phyloP scores from a whole-genome alignment of 169 alveolate species.

The Plasmodium relictum region DNA sequence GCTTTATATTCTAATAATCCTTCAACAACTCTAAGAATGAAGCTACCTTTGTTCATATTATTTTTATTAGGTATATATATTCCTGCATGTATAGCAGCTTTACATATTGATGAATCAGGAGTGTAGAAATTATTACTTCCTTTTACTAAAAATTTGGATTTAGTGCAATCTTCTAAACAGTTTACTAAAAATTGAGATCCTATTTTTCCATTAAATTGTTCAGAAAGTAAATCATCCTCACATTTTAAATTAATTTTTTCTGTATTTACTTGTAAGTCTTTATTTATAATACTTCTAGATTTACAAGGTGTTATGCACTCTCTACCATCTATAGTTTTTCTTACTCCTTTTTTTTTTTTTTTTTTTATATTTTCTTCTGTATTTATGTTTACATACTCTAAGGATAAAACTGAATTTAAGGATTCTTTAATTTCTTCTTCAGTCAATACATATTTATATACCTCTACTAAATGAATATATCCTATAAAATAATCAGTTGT shows the following conservation, averaged over 20 bases:
- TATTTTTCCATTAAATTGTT: conserved; percentile 82
- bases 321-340: conserved; percentile 73
- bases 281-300: conserved; percentile 53
- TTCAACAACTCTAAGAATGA: conserved; percentile 78
- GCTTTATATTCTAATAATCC: conserved; percentile 82
- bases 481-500: conserved; percentile 83
- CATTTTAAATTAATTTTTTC: conserved; percentile 49
- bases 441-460: conserved; percentile 80
- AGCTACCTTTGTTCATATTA: conserved; percentile 3
- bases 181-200: conserved; percentile 83
- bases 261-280: conserved; percentile 61
- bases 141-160: conserved; percentile 78
- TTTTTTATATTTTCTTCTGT: neutral
- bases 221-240: conserved; percentile 42
- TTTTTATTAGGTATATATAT: conserved; percentile 35
- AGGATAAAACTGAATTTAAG: conserved; percentile 15
- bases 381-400: conserved; percentile 22
- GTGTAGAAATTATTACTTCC: conserved; percentile 87
- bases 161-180: conserved; percentile 82
- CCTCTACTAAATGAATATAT: conserved; percentile 75
- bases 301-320: conserved; percentile 60
- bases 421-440: conserved; percentile 81
- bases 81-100: conserved; percentile 92
- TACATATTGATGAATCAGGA: conserved; percentile 92
- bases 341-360: conserved; percentile 6